Evolutionary conservation across 306 rosid genomes (phyloP), one percentile per base, ranked within the genome.

Genomic region (Acacia confusa): DNA sequence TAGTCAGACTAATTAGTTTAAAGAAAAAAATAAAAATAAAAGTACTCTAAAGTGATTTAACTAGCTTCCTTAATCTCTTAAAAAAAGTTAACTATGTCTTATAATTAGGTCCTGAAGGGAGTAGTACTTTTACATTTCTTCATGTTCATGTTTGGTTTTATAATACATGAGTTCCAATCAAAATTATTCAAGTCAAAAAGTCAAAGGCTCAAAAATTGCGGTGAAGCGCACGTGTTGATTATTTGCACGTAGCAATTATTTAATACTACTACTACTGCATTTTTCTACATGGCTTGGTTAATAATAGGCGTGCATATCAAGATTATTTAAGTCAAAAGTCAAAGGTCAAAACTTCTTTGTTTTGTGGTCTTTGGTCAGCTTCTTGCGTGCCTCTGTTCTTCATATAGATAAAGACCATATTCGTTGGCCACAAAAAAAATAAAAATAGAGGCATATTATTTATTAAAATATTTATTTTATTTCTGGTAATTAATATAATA

Each of bases 351-450:
- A 38, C 16, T 10, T 41, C 36, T 45, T 67, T 14, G 32, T 80
- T 44, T 74, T 83, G 16, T 14, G 81, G 90, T 83, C 87, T 34
- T 6, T 38, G 91, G 90, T 90, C 92, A 87, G 81, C 84, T 77
- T 83, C 87, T 68, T 48, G 44, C 9, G 43, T 38, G 66, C 48
- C 50, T 63, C 67, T 4, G 15, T 63, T 14, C 15, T 28, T 63
- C 40, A 28, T 63, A 19, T 45, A 11, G 4, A 45, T 45, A 13
- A 45, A 45, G 52, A 15, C n/a, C 6, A 3, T 34, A 34, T 34
- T 34, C 6, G 38, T 4, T 34, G 38, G 38, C 38, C 7, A 0
- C 5, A 0, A 3, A 32, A 32, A 32, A 2, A 30, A 32, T 0
- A 34, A n/a, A 2, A 10, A 19, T 58, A 58, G 3, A 57, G 32